Evolutionary conservation across 345 rosid species (phyloP), one percentile per base, ranked within the genome.

Genomic region (Gossypioides kirkii): DNA sequence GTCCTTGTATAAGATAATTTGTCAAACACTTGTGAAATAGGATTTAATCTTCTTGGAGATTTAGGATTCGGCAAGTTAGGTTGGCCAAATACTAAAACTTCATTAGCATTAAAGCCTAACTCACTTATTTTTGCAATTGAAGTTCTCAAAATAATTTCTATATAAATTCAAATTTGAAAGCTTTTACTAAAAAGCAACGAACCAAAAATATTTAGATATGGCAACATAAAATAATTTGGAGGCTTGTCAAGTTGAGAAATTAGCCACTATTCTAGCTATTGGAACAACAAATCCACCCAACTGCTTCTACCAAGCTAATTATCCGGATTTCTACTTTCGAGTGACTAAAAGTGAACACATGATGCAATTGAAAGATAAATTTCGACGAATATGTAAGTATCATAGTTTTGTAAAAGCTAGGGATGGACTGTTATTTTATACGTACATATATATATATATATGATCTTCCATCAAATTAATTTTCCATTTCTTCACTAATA

Each of bases 371-470:
- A 89, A 89, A 62, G 84, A 83, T 69, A 89, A 89, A 73, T 89
- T 89, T 84, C 45, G 84, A 83, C 88, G 88, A 79, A 87, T 87
- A 86, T 89, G 91, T 89, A 84, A 6, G 91, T 80, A 60, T 60
- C 10, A 25, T 3, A 32, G 5, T 32, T 32, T 32, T 32, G 36
- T 32, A 4, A 32, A 32, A 32, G 36, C 36, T 32, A 32, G 36
- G 36, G 4, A 32, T 32, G 36, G 36, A 4, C 0, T 32, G 36
- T 32, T 4, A 4, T 32, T 32, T 32, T 32, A 32, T 32, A 32
- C 1, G 36, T 32, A 32, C n/a, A n/a, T n/a, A n/a, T n/a, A n/a
- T n/a, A n/a, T n/a, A n/a, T n/a, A n/a, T n/a, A n/a, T n/a, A n/a
- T n/a, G n/a, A 32, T 32, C 36, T 32, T 32, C 36, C 6, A 32